These are phyloP conservation scores for Penstemon newberryi DNA, from an alignment of 257 asterid genomes.

Conservation along the genomic window DNA sequence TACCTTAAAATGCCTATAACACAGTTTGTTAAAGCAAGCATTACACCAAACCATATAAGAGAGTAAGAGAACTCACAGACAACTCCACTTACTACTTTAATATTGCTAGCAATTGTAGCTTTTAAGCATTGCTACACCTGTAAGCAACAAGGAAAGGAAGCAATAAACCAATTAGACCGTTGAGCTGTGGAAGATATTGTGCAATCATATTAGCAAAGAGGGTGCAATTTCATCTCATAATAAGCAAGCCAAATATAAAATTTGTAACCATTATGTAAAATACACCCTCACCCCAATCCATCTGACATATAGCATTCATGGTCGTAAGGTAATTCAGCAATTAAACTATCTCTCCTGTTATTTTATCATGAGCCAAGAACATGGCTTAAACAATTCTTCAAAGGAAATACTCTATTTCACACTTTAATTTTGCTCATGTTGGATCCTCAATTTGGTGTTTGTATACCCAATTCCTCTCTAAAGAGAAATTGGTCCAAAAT, in stretches of 20 bases:
- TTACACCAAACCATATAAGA: conserved; percentile 8
- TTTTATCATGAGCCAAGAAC: not conserved
- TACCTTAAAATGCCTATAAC: not conserved
- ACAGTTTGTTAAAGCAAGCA: not conserved
- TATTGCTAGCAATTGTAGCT: conserved; percentile 26
- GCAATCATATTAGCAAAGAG: not conserved
- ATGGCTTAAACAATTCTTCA: not conserved
- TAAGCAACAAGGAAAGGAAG: conserved; percentile 18
- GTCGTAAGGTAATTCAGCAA: not conserved
- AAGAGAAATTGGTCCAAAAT: not conserved
- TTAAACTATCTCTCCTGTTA: not conserved
- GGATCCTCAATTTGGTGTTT: conserved; percentile 4
- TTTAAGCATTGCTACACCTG: conserved; percentile 39
- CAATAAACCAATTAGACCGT: conserved; percentile 10
- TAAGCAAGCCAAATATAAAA: not conserved
- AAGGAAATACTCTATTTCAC: not conserved
- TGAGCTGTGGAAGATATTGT: not conserved
- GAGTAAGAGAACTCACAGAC: conserved; percentile 49
- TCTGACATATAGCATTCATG: not conserved
- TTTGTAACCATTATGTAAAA: not conserved
- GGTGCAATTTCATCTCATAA: conserved; percentile 2
- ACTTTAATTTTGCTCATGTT: not conserved
- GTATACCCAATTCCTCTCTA: not conserved
- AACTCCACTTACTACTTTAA: conserved; percentile 43
- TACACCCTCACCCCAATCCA: not conserved